A percentile compares a stretch with the other conserved stretches of the same genome.
Evolutionary conservation across 176 grass and related monocot species (phyloP).

Genomic region (Rhynchospora breviuscula): DNA sequence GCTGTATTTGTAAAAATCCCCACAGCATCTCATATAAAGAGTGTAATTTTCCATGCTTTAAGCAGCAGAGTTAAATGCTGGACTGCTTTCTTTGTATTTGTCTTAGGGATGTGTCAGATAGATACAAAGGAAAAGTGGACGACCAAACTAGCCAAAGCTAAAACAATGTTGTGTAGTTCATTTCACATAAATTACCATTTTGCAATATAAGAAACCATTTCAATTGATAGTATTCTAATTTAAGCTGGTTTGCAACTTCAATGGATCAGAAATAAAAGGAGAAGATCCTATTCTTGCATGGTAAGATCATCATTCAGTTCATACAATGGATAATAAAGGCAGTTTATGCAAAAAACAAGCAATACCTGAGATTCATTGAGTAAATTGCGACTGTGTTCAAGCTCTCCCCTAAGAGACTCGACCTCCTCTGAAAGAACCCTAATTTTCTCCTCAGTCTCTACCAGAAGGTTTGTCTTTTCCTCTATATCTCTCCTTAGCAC

Average conservation of each 20-base stretch:
- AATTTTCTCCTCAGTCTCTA: conserved; percentile 68
- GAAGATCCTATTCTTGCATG: conserved; percentile 18
- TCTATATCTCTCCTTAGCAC: conserved; percentile 54
- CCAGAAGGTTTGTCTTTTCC: conserved; percentile 61
- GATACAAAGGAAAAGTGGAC: not conserved
- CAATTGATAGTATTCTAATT: not conserved
- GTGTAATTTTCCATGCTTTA: not conserved
- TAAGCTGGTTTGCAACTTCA: not conserved
- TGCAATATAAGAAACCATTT: not conserved
- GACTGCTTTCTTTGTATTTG: not conserved
- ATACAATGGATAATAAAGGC: conserved; percentile 22
- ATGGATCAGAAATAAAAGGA: conserved; percentile 15
- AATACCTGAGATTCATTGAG: conserved; percentile 96
- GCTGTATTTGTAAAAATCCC: not conserved
- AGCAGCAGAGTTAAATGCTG: not conserved
- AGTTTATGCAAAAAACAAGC: conserved; percentile 12
- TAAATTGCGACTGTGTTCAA: conserved; percentile 52
- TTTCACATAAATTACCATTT: not conserved
- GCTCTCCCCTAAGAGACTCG: conserved; percentile 59
- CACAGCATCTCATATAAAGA: not conserved
- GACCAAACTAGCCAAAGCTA: not conserved
- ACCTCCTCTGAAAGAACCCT: conserved; percentile 45
- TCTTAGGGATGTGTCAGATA: not conserved
- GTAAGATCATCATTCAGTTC: not conserved
- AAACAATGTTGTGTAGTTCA: not conserved